These are phyloP conservation scores for Rosa rugosa DNA, from an alignment of 306 rosid species.

Conservation along the genomic window DNA sequence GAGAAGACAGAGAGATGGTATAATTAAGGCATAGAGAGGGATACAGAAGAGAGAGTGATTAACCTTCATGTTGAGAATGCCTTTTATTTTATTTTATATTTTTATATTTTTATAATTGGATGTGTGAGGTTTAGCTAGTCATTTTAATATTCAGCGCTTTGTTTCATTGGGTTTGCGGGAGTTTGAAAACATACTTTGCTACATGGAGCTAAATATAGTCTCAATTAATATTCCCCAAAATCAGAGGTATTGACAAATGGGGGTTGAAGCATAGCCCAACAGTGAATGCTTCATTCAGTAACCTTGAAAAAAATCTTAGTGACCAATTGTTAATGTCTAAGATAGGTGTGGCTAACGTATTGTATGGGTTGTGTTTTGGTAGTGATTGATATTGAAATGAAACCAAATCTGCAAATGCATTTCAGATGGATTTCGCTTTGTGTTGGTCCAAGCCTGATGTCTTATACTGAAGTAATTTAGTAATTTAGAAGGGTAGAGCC, in stretches of 20 bases:
- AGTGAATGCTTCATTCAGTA: too few relatives aligned
- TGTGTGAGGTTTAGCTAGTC: not conserved
- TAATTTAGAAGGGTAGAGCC: constrained; percentile 1
- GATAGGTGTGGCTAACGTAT: not conserved
- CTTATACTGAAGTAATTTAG: not conserved
- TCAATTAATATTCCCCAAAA: not conserved
- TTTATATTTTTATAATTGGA: not conserved
- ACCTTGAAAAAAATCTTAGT: not conserved
- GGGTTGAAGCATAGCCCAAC: too few relatives aligned
- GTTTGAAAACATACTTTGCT: not conserved
- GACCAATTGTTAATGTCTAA: not conserved
- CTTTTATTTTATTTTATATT: too few relatives aligned
- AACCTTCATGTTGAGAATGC: not conserved
- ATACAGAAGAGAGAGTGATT: not conserved
- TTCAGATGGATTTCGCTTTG: not conserved
- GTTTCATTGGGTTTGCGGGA: not conserved
- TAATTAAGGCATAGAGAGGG: not conserved
- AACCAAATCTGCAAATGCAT: not conserved
- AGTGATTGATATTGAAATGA: not conserved
- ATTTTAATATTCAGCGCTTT: not conserved
- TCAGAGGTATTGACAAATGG: not conserved
- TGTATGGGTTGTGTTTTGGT: not conserved
- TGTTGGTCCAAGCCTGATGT: not conserved
- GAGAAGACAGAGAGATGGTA: not conserved
- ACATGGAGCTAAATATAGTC: too few relatives aligned